These are phyloP conservation scores for Wickerhamiella kazuoi DNA, from an alignment of 805 yeast species.

Conservation along the genomic window DNA sequence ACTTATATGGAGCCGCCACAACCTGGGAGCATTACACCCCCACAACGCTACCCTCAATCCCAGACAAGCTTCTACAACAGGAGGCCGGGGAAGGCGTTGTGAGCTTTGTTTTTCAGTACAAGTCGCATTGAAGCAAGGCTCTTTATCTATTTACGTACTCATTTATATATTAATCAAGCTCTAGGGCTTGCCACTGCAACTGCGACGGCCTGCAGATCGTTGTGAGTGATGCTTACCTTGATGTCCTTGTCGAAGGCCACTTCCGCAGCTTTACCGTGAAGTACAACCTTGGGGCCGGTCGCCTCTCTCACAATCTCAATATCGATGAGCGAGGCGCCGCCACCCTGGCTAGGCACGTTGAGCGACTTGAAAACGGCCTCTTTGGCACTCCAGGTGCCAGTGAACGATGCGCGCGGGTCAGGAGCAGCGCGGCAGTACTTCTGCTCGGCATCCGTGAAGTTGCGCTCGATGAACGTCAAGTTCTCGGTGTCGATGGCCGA, in stretches of 20 bases:
- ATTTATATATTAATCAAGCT: conserved; percentile 5
- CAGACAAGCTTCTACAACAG: conserved; percentile 60
- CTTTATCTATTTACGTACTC: neutral
- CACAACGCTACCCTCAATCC: conserved; percentile 36
- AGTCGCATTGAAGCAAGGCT: conserved; percentile 40
- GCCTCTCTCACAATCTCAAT: conserved; percentile 66
- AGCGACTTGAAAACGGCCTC: conserved; percentile 97
- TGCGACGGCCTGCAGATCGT: conserved; percentile 93
- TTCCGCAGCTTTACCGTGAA: conserved; percentile 57
- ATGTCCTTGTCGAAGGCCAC: conserved; percentile 55
- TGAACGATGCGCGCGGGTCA: conserved; percentile 70
- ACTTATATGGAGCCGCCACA: conserved; percentile 94
- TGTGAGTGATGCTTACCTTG: conserved; percentile 86
- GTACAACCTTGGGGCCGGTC: conserved; percentile 67
- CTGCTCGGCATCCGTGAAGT: conserved; percentile 71
- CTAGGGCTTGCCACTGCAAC: conserved; percentile 48
- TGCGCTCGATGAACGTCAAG: conserved; percentile 78
- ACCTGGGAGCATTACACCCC: conserved; percentile 87
- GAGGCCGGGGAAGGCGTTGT: conserved; percentile 55
- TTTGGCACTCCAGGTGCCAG: conserved; percentile 98
- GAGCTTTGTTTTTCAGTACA: conserved; percentile 79
- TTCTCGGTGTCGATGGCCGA: conserved; percentile 69
- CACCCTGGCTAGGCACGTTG: conserved; percentile 78
- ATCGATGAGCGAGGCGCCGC: conserved; percentile 82
- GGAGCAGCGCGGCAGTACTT: conserved; percentile 61